Percentiles rank a stretch among this genome's conserved stretches.
phyloP scores from a whole-genome alignment of 2,329 filamentous ascomycete genomes.

The Leptographium lundbergii region DNA sequence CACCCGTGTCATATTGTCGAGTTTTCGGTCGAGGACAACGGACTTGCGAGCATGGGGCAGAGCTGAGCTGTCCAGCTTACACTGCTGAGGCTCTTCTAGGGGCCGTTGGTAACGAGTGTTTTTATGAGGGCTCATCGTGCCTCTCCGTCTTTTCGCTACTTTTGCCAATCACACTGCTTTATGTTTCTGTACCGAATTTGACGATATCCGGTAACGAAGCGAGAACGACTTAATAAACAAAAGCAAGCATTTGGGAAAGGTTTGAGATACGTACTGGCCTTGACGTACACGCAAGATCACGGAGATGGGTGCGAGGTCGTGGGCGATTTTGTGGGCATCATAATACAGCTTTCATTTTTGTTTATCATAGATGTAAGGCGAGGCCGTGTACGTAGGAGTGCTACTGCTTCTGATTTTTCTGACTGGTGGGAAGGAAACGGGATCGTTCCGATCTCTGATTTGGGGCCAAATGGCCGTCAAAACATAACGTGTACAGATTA shows the following conservation, averaged over 20 bases:
- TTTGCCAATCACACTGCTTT: neutral
- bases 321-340: neutral
- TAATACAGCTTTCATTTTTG: conserved; percentile 5
- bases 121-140: neutral
- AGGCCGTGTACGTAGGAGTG: neutral
- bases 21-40: neutral
- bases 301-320: neutral
- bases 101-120: neutral
- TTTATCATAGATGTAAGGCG: neutral
- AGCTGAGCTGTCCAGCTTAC: neutral
- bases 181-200: neutral
- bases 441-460: neutral
- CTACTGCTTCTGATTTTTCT: neutral
- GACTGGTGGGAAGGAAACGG: neutral
- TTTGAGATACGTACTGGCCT: neutral
- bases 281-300: neutral
- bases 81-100: neutral
- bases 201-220: neutral
- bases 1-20: neutral
- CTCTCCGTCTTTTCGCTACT: neutral
- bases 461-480: conserved; percentile 3
- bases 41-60: neutral
- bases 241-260: conserved; percentile 3
- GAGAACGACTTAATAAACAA: conserved; percentile 11
- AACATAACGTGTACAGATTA: conserved; percentile 28